Base-by-base conservation (phyloP, 2,329 filamentous ascomycete genomes). In the Alternaria sp. region DNA sequence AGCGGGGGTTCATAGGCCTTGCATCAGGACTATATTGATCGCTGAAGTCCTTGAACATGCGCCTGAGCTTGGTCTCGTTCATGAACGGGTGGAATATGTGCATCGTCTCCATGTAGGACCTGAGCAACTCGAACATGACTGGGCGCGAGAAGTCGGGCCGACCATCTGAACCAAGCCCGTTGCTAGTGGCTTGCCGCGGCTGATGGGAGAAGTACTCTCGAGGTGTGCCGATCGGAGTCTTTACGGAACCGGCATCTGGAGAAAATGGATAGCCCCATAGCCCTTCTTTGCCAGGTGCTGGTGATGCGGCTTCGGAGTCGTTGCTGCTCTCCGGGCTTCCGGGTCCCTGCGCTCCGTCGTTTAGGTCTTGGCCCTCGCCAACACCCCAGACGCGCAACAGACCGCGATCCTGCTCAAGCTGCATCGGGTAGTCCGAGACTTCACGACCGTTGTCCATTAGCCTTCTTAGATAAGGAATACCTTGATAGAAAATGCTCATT, bases 371-470 rank as follows among this genome's bases (percentile, higher is more conserved):
- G 30, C 91, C 92, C 79, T 96, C 93, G 4, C 94, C 94, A 63
- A 90, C 87, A 1, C 93, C 93, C 79, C 91, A 94, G 2, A 95
- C 83, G 23, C 91, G 88, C 44, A 97, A 83, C 7, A 92, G 80
- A 1, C 93, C 93, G 28, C 93, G 88, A 60, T 86, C 86, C 73
- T 92, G 88, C 78, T 97, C 94, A 56, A 89, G 84, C 26, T 88
- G 85, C 78, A 96, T 91, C 0, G 94, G 92, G 76, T 94, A 96
- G 37, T 86, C 76, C n/a, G 69, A 70, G 14, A 77, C 66, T 5
- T 67, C 61, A 23, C 92, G 88, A 75, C 96, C 93, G 56, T 88
- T 84, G 20, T 88, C 85, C 72, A 93, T 89, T 1, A 93, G 91
- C 74, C 92, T 94, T 23, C 84, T 68, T 20, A 77, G 63, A n/a